These are phyloP conservation scores for Arabidopsis suecica DNA, from an alignment of 345 rosid species.

Conservation along the genomic window DNA sequence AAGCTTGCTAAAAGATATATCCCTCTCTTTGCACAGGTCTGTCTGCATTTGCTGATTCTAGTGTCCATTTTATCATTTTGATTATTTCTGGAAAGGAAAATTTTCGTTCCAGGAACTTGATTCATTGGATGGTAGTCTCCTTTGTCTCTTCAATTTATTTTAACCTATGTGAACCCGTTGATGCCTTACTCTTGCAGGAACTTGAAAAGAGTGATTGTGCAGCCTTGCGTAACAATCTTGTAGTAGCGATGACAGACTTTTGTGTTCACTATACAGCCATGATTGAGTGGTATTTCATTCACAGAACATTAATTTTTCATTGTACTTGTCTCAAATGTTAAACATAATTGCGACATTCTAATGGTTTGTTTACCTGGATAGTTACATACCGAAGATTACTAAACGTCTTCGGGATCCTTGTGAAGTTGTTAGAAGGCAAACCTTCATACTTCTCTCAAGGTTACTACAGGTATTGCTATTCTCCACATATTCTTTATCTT, in stretches of 20 bases:
- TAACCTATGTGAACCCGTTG: constrained; percentile 6
- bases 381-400: constrained; percentile 88
- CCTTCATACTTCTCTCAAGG: constrained; percentile 86
- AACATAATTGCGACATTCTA: constrained; percentile 7
- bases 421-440: constrained; percentile 93
- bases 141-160: constrained; percentile 16
- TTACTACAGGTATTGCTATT: constrained; percentile 75
- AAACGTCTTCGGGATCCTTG: constrained; percentile 86
- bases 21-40: constrained; percentile 92
- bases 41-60: constrained; percentile 14
- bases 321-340: constrained; percentile 3
- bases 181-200: constrained; percentile 60
- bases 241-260: constrained; percentile 88
- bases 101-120: neutral
- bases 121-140: constrained; percentile 7
- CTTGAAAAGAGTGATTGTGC: constrained; percentile 92
- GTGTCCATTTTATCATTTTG: neutral
- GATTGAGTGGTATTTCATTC: constrained; percentile 82
- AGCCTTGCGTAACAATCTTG: constrained; percentile 88
- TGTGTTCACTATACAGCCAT: constrained; percentile 92
- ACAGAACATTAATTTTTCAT: constrained; percentile 19
- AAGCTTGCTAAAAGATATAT: constrained; percentile 87
- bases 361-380: constrained; percentile 46
- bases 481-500: constrained; percentile 5
- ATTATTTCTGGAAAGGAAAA: neutral